A percentile compares a stretch with the other conserved stretches of the same genome.
phyloP scores from a whole-genome alignment of 257 asterid species.

The Eustoma russellianum region DNA sequence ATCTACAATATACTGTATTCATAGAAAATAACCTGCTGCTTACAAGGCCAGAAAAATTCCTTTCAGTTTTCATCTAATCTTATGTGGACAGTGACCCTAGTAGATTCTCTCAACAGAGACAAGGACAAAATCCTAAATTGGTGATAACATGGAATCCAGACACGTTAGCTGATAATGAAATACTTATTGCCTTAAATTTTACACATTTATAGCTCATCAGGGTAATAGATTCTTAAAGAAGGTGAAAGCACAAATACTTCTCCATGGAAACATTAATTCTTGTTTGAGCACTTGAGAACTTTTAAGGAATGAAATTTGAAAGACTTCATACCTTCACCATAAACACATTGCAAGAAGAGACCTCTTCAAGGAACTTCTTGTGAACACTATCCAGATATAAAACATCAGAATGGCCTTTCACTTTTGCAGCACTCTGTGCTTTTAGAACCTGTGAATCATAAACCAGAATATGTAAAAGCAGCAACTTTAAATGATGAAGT shows the following conservation, averaged over 20 bases:
- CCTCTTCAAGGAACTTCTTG: slow-evolving; percentile 86
- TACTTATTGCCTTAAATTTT: not conserved
- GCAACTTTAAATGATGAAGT: not conserved
- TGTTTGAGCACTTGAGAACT: too few species aligned
- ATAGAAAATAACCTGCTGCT: too few species aligned
- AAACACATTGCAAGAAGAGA: slow-evolving; percentile 89
- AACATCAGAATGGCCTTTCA: slow-evolving; percentile 90
- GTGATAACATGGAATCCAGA: too few species aligned
- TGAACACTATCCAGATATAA: slow-evolving; percentile 71
- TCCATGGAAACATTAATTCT: not conserved
- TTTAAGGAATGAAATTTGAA: not conserved
- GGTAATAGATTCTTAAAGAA: too few species aligned
- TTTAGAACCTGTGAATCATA: slow-evolving; percentile 52
- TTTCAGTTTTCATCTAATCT: too few species aligned
- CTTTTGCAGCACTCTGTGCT: slow-evolving; percentile 93
- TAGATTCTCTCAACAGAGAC: too few species aligned
- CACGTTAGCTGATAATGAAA: not conserved
- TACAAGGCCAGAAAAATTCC: too few species aligned
- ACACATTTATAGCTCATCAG: too few species aligned
- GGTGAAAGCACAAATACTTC: not conserved
- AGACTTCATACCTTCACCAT: slow-evolving; percentile 61
- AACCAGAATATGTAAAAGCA: slow-evolving; percentile 1
- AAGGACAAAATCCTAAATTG: too few species aligned
- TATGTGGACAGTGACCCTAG: too few species aligned
- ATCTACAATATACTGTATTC: too few species aligned